A percentile compares a stretch with the other conserved stretches of the same genome.
phyloP scores from a whole-genome alignment of 352 stramenopile species.

The Phytopythium boreale region DNA sequence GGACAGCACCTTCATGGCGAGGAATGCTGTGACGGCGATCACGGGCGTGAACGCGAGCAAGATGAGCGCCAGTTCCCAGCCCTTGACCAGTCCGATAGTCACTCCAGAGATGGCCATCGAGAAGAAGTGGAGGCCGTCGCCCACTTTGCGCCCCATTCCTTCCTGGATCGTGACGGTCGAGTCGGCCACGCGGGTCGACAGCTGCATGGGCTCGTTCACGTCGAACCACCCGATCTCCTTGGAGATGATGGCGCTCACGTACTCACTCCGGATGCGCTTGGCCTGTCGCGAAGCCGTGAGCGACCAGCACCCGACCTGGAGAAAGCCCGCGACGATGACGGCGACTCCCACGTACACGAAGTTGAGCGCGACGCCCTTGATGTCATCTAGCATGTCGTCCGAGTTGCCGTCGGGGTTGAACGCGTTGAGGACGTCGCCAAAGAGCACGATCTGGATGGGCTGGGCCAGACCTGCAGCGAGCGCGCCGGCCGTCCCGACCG shows the following conservation, averaged over 20 bases:
- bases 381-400: conserved; percentile 21
- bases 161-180: conserved; percentile 45
- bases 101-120: conserved; percentile 44
- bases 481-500: conserved; percentile 22
- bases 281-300: conserved; percentile 60
- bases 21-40: conserved; percentile 27
- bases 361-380: conserved; percentile 43
- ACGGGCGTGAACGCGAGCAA: conserved; percentile 45
- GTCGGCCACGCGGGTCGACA: conserved; percentile 47
- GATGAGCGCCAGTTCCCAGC: conserved; percentile 53
- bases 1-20: conserved; percentile 31
- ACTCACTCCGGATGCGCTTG: conserved; percentile 52
- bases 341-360: conserved; percentile 54
- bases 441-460: conserved; percentile 45
- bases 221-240: conserved; percentile 75
- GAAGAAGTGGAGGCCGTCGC: conserved; percentile 31
- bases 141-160: conserved; percentile 49
- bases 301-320: conserved; percentile 62
- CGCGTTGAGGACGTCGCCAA: conserved; percentile 47
- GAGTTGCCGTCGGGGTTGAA: conserved; percentile 39
- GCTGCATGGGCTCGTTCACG: conserved; percentile 58
- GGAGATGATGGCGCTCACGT: conserved; percentile 50
- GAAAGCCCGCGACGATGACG: conserved; percentile 42
- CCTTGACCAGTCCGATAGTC: conserved; percentile 43
- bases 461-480: conserved; percentile 25